These are phyloP conservation scores for Chlorella sp. DNA, from an alignment of 139 green algal genomes.

Conservation along the genomic window DNA sequence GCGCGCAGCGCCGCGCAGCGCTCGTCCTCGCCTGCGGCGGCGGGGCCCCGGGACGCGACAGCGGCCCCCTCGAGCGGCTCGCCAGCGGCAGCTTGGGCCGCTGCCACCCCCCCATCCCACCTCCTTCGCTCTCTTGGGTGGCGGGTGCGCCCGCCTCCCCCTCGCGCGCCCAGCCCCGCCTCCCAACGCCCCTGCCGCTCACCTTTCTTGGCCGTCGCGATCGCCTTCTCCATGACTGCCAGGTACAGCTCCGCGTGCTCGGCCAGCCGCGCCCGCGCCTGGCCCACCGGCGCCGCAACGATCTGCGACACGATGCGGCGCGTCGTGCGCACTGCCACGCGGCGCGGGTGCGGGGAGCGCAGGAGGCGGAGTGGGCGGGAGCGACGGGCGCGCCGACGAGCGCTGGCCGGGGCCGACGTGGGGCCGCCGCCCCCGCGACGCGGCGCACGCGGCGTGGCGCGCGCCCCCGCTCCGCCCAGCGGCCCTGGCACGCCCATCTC, in stretches of 20 bases:
- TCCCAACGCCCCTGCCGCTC: not conserved
- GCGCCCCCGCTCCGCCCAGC: not conserved
- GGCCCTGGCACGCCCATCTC: not conserved
- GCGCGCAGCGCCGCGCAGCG: not conserved
- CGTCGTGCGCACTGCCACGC: no score
- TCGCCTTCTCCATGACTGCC: no score
- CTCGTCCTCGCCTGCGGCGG: slow-evolving; percentile 7
- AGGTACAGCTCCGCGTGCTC: no score
- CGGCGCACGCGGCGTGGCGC: not conserved
- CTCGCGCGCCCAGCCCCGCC: not conserved
- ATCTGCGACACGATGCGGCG: no score
- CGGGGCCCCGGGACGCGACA: not conserved
- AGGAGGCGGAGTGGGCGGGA: no score
- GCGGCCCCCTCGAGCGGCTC: not conserved
- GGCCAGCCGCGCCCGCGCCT: no score
- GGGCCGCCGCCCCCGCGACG: slow-evolving; percentile 6
- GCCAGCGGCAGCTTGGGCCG: not conserved
- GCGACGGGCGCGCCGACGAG: no score
- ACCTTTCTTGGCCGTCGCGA: not conserved
- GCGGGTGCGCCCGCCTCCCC: not conserved
- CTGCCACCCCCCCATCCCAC: not conserved
- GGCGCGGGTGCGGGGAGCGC: no score
- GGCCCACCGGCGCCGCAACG: no score
- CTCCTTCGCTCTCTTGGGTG: not conserved
- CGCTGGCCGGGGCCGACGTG: no score